Base-by-base conservation (phyloP, 2,329 filamentous ascomycete genomes). In the Xylariaceae sp. region DNA sequence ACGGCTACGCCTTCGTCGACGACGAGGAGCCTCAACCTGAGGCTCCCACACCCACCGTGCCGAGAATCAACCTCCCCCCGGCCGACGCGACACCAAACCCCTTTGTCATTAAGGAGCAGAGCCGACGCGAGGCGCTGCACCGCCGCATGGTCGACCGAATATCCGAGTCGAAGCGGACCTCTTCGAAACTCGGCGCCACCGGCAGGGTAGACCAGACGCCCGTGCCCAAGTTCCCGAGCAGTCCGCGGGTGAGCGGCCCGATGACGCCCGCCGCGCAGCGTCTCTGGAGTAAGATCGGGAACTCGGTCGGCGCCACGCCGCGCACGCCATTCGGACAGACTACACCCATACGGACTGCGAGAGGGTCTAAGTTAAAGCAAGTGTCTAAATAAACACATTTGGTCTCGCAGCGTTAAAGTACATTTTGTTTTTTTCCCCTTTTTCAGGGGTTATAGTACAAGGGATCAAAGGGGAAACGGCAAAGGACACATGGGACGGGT, bases 1-100 rank as follows among this genome's bases (percentile, higher is more conserved):
- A 95, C 59, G 94, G 94, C 1, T 99, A 96, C 69, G 83, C 90
- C 0, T 97, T 96, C 71, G 92, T 99, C 34, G 91, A 96, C 62
- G 90, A 95, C 53, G 88, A 87, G 46, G 78, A 81, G 39, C 80
- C 81, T 0, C 78, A 78, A 15, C 65, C 76, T 49, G 76, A 77
- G 47, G 62, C 18, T 6, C 19, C 74, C 15, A 62, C 66, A 1
- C 64, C 69, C 7, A 57, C 67, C 5, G 32, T 15, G 43, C 71
- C 75, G n/a, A 59, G 74, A 57, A 77, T 87, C 64, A 72, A 85
- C 50, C 73, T 88, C 7, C 80, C 83, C 1, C 74, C 79, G 9
- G 78, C 80, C 13, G 79, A 85, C 64, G 70, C 80, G n/a, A 81
- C 81, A 1, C 84, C 84, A 0, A 95, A 87, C 60, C 91, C 89